Evolutionary conservation across 2,329 filamentous ascomycete genomes (phyloP).

Genomic region (Apiospora phragmitis): DNA sequence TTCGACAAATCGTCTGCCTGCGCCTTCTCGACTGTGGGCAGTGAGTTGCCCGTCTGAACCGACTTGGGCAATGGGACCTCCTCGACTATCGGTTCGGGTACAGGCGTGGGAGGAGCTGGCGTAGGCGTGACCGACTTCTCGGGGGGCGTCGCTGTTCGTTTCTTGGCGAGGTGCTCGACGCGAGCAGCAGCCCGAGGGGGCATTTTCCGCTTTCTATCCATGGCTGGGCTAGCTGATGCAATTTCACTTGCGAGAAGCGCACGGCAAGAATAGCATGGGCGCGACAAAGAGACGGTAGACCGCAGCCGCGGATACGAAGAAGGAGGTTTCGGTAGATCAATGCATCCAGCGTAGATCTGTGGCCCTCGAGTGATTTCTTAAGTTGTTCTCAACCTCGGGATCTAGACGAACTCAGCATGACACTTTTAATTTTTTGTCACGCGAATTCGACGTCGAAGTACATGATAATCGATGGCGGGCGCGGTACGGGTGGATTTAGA

Average conservation of each 20-base stretch:
- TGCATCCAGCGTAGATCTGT: neutral
- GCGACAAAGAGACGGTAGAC: constrained; percentile 7
- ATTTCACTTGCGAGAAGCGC: neutral
- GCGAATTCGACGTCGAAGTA: neutral
- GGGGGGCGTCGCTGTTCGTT: constrained; percentile 57
- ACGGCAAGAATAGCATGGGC: neutral
- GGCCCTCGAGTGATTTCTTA: neutral
- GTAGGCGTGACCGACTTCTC: constrained; percentile 50
- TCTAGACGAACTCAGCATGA: neutral
- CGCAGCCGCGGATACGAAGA: neutral
- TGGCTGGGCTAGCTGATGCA: constrained; percentile 27
- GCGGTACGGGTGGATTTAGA: neutral
- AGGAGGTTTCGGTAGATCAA: neutral
- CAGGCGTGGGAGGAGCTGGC: constrained; percentile 34
- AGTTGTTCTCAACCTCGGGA: constrained; percentile 1
- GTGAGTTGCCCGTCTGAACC: constrained; percentile 63
- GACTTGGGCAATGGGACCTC: constrained; percentile 57
- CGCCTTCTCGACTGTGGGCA: constrained; percentile 68
- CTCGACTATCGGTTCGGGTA: constrained; percentile 37
- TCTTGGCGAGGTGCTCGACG: constrained; percentile 60
- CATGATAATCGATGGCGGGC: neutral
- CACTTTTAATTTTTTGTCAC: neutral
- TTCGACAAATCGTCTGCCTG: constrained; percentile 64
- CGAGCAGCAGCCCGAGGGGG: constrained; percentile 63
- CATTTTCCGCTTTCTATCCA: constrained; percentile 68